Conservation (phyloP, 257 asterid genomes). For the Plectranthus barbatus region DNA sequence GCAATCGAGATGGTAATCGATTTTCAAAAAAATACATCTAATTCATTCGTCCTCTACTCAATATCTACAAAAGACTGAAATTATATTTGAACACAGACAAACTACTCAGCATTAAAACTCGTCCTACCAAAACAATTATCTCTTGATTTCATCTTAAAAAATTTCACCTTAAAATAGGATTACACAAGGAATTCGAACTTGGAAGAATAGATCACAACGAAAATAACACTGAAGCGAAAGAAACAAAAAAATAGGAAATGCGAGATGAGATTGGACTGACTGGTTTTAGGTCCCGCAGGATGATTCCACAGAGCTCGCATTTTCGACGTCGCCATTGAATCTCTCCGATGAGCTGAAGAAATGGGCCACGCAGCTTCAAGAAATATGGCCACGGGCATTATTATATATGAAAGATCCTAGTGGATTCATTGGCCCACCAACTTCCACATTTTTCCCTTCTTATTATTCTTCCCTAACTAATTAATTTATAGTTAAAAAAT, state of each 20-base stretch:
- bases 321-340: constrained; percentile 42
- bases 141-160: background rate
- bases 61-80: background rate
- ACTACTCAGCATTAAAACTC: background rate
- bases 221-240: background rate
- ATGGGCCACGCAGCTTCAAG: background rate
- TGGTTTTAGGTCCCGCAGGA: constrained; percentile 63
- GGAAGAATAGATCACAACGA: background rate
- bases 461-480: background rate
- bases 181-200: background rate
- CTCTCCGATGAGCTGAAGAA: background rate
- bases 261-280: constrained; percentile 20
- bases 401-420: background rate
- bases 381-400: background rate
- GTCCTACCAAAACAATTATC: background rate
- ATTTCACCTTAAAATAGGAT: no score
- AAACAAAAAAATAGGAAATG: background rate
- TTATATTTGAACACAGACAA: no score
- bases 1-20: no score
- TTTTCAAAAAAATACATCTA: background rate
- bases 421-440: background rate
- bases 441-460: background rate
- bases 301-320: constrained; percentile 51
- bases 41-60: background rate
- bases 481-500: no score